Evolutionary conservation across 2,329 filamentous ascomycete genomes (phyloP).

Genomic region (Fusarium citri): DNA sequence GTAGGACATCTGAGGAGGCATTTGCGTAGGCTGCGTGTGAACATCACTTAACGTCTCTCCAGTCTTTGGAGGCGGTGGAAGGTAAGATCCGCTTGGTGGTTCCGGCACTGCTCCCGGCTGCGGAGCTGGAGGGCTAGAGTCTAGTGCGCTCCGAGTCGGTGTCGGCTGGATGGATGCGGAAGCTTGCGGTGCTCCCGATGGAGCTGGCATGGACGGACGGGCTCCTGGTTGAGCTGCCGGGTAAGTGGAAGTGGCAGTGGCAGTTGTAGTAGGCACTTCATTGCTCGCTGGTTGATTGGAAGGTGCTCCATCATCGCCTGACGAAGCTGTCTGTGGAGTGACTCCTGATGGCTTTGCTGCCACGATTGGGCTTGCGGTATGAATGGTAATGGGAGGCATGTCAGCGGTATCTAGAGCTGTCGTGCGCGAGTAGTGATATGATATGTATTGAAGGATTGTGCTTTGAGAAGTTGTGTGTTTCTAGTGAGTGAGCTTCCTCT

Average conservation of each 20-base stretch:
- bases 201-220: constrained; percentile 55
- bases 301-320: constrained; percentile 37
- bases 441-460: not conserved
- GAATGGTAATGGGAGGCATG: constrained; percentile 73
- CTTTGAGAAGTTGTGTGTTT: not conserved
- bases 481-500: not conserved
- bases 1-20: constrained; percentile 62
- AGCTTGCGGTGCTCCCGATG: constrained; percentile 54
- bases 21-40: constrained; percentile 50
- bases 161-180: constrained; percentile 56
- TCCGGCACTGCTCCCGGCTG: constrained; percentile 68
- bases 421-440: not conserved
- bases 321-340: constrained; percentile 59
- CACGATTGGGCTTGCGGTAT: constrained; percentile 69
- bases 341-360: constrained; percentile 64
- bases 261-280: constrained; percentile 44
- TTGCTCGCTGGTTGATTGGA: constrained; percentile 41
- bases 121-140: constrained; percentile 62
- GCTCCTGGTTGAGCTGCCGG: constrained; percentile 43
- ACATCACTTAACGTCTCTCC: constrained; percentile 57
- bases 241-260: constrained; percentile 30
- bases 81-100: constrained; percentile 49
- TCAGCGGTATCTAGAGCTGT: constrained; percentile 20
- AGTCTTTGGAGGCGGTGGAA: constrained; percentile 65
- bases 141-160: constrained; percentile 53